These are phyloP conservation scores for Jatropha podagrica DNA, from an alignment of 441 rosid species.

Conservation along the genomic window DNA sequence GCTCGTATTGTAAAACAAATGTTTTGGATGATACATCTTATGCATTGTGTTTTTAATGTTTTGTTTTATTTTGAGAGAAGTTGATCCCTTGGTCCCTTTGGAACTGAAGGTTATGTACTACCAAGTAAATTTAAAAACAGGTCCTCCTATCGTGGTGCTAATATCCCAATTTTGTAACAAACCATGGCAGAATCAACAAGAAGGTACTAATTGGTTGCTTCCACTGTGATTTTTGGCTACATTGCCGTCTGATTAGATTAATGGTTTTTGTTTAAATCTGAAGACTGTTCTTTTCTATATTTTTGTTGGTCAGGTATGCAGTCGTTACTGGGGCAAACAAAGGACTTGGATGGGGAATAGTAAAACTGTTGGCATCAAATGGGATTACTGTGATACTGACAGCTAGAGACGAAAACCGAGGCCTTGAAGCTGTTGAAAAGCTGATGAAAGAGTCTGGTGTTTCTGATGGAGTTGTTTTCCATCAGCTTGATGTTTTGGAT, in stretches of 20 bases:
- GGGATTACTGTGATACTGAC: constrained; percentile 32
- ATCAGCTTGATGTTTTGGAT: constrained; percentile 40
- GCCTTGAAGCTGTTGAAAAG: constrained; percentile 36
- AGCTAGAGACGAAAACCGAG: constrained; percentile 39
- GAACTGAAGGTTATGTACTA: neutral
- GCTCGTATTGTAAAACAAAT: neutral
- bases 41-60: neutral
- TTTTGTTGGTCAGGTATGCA: constrained; percentile 27
- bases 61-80: neutral
- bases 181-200: constrained; percentile 14
- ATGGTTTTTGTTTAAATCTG: neutral
- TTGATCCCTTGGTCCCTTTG: neutral
- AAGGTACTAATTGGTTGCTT: neutral
- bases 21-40: neutral
- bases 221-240: no score
- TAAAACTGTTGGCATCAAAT: constrained; percentile 29
- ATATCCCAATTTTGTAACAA: neutral
- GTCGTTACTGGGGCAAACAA: constrained; percentile 41
- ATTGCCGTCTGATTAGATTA: neutral
- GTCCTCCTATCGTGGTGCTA: neutral
- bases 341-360: constrained; percentile 41
- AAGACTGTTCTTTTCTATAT: neutral
- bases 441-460: constrained; percentile 21
- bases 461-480: constrained; percentile 26
- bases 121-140: neutral